Evolutionary conservation across 2,329 filamentous ascomycete genomes (phyloP), one percentile per base, ranked within the genome.

Genomic region (Hypoxylon sp.): DNA sequence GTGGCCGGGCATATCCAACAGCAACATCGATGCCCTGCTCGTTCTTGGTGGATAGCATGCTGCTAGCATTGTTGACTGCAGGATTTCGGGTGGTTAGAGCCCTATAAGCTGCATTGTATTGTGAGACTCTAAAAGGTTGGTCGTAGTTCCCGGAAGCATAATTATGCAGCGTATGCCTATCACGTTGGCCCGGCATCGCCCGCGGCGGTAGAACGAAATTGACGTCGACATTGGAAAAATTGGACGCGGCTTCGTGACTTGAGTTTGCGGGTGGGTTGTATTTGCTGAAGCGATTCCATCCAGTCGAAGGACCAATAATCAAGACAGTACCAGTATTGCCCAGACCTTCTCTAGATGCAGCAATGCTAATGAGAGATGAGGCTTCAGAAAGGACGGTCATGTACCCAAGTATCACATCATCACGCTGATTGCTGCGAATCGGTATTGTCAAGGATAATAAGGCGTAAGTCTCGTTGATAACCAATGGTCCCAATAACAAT

Each of bases 391-490:
- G 83, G 1, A 95, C 81, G 0, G 93, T 97, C 81, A 97, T 86
- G 81, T 93, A 97, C 1, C 93, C 94, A 4, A 97, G 83, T 0
- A 95, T 86, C 67, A 91, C 88, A 2, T 80, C 81, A 43, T 79
- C 76, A 1, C 85, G 84, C 1, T 84, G 83, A 69, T 90, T 91
- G 75, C 91, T 89, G 64, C 92, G 85, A 56, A 97, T 88, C 0
- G 94, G 92, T 14, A 95, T 80, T 0, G 94, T 97, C 63, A 97
- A 82, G 2, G 94, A 97, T 11, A 97, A 77, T 9, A 97, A 81
- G 21, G 92, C 91, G 68, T 91, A 91, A 0, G 88, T 87, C 46
- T 86, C 81, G 75, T 96, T 96, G 68, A 96, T 79, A 23, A 87
- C 82, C 61, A 92, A 82, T 0, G 94, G 94, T 0, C 94, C 94